Conservation (phyloP, 1,284 basidiomycete species). For the Caloboletus firmus region DNA sequence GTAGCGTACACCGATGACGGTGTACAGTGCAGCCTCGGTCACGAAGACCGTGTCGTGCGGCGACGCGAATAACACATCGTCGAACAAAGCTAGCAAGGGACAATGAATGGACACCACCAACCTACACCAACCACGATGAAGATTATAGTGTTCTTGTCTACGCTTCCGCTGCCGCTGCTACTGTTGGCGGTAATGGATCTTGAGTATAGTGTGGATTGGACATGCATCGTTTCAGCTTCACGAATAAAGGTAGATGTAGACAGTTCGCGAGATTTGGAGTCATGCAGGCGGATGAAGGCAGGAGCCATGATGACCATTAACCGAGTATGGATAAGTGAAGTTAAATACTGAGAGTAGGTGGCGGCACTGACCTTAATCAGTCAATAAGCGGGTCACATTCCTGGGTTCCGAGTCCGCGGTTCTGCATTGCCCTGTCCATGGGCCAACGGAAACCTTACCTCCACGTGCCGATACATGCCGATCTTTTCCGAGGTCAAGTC, state of each 20-base stretch:
- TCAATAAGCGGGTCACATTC: not conserved
- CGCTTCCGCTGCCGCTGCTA: not conserved
- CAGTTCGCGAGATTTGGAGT: not conserved
- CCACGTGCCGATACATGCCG: constrained; percentile 18
- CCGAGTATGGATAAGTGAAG: not conserved
- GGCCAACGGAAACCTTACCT: constrained; percentile 26
- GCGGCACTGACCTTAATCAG: constrained; percentile 17
- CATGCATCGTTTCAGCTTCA: constrained; percentile 6
- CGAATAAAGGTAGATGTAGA: constrained; percentile 2
- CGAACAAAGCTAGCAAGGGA: not conserved
- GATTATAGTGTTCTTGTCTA: constrained; percentile 23
- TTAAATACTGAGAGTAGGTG: constrained; percentile 22
- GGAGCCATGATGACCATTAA: constrained; percentile 11
- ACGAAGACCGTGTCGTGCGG: not conserved
- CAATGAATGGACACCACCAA: constrained; percentile 22
- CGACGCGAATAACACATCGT: constrained; percentile 1
- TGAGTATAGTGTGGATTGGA: constrained; percentile 10
- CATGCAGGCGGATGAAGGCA: not conserved
- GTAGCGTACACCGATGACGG: not conserved
- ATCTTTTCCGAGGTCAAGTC: constrained; percentile 13
- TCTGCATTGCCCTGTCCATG: constrained; percentile 21
- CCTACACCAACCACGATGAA: constrained; percentile 31
- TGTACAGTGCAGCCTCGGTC: not conserved
- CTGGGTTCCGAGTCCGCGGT: constrained; percentile 4
- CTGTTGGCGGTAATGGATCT: constrained; percentile 11